Evolutionary conservation across 176 grass and related monocot genomes (phyloP).

Genomic region (Aegilops longissima): DNA sequence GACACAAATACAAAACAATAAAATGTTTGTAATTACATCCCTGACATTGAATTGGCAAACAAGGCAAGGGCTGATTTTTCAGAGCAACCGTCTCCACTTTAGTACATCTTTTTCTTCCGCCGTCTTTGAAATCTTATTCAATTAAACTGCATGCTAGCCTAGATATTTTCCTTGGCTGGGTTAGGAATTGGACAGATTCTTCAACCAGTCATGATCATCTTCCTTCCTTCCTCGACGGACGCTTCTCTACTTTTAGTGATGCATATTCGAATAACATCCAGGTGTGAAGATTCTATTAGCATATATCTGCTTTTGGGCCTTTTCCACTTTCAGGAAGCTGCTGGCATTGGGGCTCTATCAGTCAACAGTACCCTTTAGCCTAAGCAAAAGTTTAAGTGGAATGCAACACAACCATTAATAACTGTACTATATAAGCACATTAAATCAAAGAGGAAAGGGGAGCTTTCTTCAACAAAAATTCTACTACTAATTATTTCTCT

Average conservation of each 20-base stretch:
- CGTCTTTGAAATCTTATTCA: not conserved
- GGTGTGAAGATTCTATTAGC: not conserved
- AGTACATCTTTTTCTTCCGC: not conserved
- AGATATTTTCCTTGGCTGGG: not conserved
- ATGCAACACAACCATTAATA: not conserved
- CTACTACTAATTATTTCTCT: not conserved
- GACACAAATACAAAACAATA: not conserved
- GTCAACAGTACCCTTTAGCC: not conserved
- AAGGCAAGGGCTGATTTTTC: no score
- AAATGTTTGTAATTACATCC: not conserved
- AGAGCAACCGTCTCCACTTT: not conserved
- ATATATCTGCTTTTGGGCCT: not conserved
- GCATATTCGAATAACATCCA: not conserved
- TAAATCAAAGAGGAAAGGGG: not conserved
- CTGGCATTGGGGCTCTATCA: not conserved
- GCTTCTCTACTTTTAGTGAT: not conserved
- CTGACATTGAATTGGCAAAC: not conserved
- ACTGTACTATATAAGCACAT: not conserved
- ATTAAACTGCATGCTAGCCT: not conserved
- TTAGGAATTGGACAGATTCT: no score
- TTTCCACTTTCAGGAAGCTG: not conserved
- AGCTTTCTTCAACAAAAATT: not conserved
- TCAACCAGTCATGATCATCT: not conserved
- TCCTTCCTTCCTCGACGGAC: not conserved
- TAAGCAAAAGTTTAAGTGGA: not conserved